Conservation (phyloP, 305 asterid species). For the Lippia alba region DNA sequence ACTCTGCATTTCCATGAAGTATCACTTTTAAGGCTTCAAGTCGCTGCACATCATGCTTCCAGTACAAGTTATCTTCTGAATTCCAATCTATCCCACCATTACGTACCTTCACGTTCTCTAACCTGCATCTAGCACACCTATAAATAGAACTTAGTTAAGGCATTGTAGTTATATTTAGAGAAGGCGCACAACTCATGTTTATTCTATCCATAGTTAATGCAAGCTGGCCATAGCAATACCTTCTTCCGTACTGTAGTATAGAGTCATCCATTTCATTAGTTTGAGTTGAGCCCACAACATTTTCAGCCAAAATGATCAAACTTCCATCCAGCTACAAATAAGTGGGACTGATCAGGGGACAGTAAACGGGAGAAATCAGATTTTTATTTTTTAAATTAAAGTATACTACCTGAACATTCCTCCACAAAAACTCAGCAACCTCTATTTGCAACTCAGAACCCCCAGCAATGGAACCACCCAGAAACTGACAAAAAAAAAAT, state of each 20-base stretch:
- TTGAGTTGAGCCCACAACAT: conserved; percentile 70
- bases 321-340: conserved; percentile 92
- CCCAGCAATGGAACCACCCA: conserved; percentile 80
- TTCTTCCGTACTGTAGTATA: conserved; percentile 77
- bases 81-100: conserved; percentile 93
- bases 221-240: conserved; percentile 51
- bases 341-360: conserved; percentile 41
- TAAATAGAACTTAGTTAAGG: conserved; percentile 29
- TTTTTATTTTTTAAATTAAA: conserved; percentile 11
- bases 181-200: conserved; percentile 26
- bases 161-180: background rate
- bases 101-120: conserved; percentile 74
- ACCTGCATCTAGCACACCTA: conserved; percentile 93
- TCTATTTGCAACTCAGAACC: conserved; percentile 96
- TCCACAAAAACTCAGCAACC: conserved; percentile 93
- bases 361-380: conserved; percentile 28
- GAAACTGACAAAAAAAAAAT: conserved; percentile 61
- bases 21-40: conserved; percentile 77
- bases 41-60: conserved; percentile 96
- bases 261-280: conserved; percentile 63
- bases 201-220: conserved; percentile 29
- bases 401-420: conserved; percentile 80
- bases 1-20: conserved; percentile 97
- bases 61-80: conserved; percentile 70
- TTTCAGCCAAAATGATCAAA: conserved; percentile 77